A percentile compares a stretch with the other conserved stretches of the same genome.
phyloP scores from a whole-genome alignment of 305 asterid genomes.

The Solanum hybrid region DNA sequence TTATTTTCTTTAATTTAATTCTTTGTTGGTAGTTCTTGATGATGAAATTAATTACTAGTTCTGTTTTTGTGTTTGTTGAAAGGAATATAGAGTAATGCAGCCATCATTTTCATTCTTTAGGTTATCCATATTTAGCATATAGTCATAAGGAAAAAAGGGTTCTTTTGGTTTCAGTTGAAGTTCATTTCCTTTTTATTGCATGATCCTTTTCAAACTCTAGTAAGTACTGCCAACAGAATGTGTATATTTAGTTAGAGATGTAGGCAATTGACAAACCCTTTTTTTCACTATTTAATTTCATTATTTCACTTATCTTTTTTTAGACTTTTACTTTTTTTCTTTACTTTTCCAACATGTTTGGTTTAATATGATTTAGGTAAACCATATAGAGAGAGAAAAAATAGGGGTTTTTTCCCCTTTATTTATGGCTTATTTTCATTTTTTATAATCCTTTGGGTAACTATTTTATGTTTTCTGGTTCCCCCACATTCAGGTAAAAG shows the following conservation, averaged over 20 bases:
- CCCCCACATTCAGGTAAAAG: neutral
- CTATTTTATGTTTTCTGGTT: neutral
- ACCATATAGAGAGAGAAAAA: neutral
- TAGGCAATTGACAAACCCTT: neutral
- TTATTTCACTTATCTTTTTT: neutral
- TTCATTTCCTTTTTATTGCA: conserved; percentile 26
- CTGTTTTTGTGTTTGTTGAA: neutral
- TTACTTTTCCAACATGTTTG: neutral
- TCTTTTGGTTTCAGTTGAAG: conserved; percentile 22
- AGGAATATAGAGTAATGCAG: conserved; percentile 8
- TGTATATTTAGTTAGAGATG: neutral
- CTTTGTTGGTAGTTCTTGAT: neutral
- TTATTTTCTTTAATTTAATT: neutral
- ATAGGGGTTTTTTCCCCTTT: neutral
- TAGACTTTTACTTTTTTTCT: neutral
- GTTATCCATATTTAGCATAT: conserved; percentile 9
- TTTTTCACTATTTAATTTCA: neutral
- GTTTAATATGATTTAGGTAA: neutral
- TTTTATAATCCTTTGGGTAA: neutral
- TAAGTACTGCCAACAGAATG: conserved; percentile 5
- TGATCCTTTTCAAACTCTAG: conserved; percentile 1
- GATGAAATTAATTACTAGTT: neutral
- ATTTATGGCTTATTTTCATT: neutral
- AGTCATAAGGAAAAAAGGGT: conserved; percentile 25
- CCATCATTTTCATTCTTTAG: conserved; percentile 8